Conservation (phyloP, 768 basidiomycete genomes). For the Tulasnella sp. region DNA sequence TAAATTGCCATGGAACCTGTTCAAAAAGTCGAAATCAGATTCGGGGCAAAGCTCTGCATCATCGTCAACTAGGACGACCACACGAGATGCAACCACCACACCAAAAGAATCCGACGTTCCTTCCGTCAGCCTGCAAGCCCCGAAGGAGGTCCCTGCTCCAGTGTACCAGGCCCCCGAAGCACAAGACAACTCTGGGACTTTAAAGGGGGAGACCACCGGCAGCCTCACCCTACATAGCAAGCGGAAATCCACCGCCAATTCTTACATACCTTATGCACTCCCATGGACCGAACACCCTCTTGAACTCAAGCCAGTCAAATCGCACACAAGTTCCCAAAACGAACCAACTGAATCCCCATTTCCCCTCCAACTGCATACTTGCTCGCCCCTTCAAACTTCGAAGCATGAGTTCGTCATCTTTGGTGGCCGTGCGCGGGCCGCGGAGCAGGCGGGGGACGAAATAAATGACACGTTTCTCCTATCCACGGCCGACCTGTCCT, state of each 20-base stretch:
- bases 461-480: not conserved
- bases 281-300: constrained; percentile 6
- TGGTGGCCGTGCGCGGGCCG: not conserved
- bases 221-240: not conserved
- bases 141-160: not conserved
- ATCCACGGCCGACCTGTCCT: not conserved
- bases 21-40: not conserved
- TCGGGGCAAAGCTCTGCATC: not conserved
- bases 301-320: not conserved
- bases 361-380: not conserved
- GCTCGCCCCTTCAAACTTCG: not conserved
- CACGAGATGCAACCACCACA: not conserved
- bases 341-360: not conserved
- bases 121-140: not conserved
- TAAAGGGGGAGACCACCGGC: not conserved
- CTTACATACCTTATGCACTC: not conserved
- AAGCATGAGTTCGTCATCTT: not conserved
- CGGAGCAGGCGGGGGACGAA: not conserved
- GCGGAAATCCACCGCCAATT: not conserved
- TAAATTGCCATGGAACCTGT: not conserved
- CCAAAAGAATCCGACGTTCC: not conserved
- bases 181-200: not conserved
- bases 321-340: not conserved
- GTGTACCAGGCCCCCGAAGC: not conserved
- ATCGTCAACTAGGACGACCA: not conserved